Base-by-base conservation (phyloP, 345 rosid genomes). In the Anastatica hierochuntica region DNA sequence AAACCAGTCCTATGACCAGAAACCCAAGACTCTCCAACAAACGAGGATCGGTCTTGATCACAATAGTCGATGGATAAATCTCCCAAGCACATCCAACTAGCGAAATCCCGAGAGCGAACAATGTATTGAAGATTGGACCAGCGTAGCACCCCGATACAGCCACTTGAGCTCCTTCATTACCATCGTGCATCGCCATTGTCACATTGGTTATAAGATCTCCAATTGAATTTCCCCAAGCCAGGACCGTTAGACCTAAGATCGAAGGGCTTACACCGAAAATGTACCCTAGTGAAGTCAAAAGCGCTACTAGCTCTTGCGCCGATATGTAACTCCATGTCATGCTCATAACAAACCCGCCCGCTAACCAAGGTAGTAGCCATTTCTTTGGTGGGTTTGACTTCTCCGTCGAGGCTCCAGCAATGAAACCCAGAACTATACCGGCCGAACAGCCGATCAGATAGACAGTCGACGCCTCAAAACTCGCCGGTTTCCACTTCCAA, bases 111-210 rank as follows among this genome's bases (percentile, higher is more conserved):
- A 92, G 75, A 12, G 95, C 95, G 43, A 88, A 61, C 64, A 92
- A 46, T 0, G 86, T 88, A 37, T 92, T 83, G 48, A 92, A 92
- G 82, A 92, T 77, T 1, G 96, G 95, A 18, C 96, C 96, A 0
- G 95, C 98, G 30, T 87, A 84, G 76, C 94, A 88, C 18, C 98
- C 98, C 0, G 98, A 78, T 33, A 84, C 78, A 4, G 96, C 96
- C 12, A 82, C 78, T 41, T 92, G 96, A 27, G 67, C 79, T 39
- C 98, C 95, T 14, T 84, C 82, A 14, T 76, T 54, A 12, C 96
- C 98, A 20, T 88, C 94, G 24, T 83, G 75, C 23, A 79, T 1
- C 0, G 95, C 88, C 96, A 92, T 74, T 1, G 98, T 77, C 23
- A 77, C 78, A 26, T 88, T 88, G 0, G 95, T 78, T 39, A 85